Base-by-base conservation (phyloP, 164 flowering plant species). In the Umbilicus rupestris region DNA sequence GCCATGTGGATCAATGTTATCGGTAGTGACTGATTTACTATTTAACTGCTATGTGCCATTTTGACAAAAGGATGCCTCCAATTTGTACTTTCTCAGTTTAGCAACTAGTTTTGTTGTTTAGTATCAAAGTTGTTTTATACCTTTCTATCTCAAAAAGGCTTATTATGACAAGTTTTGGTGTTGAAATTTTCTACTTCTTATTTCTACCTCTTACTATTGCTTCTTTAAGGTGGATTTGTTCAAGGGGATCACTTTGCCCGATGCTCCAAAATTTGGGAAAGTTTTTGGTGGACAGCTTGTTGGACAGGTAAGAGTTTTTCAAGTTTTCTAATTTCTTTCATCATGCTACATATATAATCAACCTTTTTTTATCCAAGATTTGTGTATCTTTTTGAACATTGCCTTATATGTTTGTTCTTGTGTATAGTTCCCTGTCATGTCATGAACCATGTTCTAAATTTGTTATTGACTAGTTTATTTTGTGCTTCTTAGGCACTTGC, bases 271-370 rank as follows among this genome's bases (percentile, higher is more conserved):
- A 64, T 89, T 88, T 76, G 90, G 82, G 26, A 88, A 86, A 69
- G 91, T 95, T 68, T 95, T 87, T 79, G 97, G 99, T 63, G 97
- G 99, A 70, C 99, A 95, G 68, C 76, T 92, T 22, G 68, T 92
- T 70, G 99, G 94, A 73, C 99, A 95, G 94, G 99, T 72, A 87
- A 64, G 77, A 30, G 1, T 73, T 71, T 30, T 62, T n/a, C 39
- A 24, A 42, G 28, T 65, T 44, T 46, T 7, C 37, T 46, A 39
- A 41, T 39, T 35, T 14, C 65, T 47, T 14, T 1, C 29, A 20
- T 50, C 37, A 28, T 35, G 29, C 44, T 26, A 2, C 4, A 4
- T 31, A 22, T 69, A 30, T 17, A 15, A 19, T 29, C 22, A 44
- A 42, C 19, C 58, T 26, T 28, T 8, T 22, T 28, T 17, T 7